Evolutionary conservation across 2,329 filamentous ascomycete genomes (phyloP).

Genomic region (Graphiopsis chlorocephala): DNA sequence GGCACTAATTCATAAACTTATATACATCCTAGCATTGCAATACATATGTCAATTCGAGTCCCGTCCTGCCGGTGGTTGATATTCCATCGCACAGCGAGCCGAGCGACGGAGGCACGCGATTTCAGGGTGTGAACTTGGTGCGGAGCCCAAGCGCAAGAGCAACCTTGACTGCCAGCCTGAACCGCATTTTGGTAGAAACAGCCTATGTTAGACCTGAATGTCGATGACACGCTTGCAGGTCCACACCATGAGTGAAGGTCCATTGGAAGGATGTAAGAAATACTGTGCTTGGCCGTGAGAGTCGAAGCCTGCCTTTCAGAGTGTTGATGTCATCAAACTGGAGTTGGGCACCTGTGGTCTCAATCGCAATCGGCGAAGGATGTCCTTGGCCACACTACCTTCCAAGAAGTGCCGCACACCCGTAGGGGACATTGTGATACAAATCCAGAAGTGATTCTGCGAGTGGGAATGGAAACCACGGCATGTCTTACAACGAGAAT

Average conservation of each 20-base stretch:
- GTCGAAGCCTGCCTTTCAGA: background rate
- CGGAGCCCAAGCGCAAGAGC: background rate
- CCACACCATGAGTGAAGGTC: background rate
- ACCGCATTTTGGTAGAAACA: background rate
- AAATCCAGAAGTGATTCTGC: background rate
- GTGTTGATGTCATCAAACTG: background rate
- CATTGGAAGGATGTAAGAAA: background rate
- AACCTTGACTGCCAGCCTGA: background rate
- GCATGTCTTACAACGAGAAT: background rate
- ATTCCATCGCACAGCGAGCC: background rate
- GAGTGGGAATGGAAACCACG: background rate
- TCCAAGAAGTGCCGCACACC: background rate
- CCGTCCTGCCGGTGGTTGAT: background rate
- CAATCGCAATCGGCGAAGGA: background rate
- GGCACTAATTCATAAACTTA: background rate
- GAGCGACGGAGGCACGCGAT: background rate
- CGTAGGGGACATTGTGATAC: background rate
- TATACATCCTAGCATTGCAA: background rate
- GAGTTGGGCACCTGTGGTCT: background rate
- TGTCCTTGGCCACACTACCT: background rate
- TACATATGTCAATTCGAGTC: background rate
- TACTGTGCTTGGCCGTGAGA: background rate
- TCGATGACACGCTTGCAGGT: no score
- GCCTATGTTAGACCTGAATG: background rate
- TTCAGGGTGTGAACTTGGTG: background rate